A percentile compares a stretch with the other conserved stretches of the same genome.
phyloP scores from a whole-genome alignment of 225 moss, liverwort and hornwort species.

The Marchantia polymorpha region DNA sequence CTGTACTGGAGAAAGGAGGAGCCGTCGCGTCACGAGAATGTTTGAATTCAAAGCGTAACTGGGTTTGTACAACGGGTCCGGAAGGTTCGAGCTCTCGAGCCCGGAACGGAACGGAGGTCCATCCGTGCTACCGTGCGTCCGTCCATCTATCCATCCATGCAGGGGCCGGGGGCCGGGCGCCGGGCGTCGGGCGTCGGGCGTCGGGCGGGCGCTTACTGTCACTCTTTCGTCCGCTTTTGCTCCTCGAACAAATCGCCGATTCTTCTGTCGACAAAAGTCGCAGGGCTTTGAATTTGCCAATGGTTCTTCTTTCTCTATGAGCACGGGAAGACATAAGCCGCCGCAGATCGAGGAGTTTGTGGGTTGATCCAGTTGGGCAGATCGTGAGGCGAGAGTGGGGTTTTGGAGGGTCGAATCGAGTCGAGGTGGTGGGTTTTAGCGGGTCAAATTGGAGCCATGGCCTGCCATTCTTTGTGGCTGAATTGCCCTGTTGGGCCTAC shows the following conservation, averaged over 20 bases:
- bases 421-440: slow-evolving; percentile 1
- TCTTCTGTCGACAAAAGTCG: not conserved
- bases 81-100: not conserved
- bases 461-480: slow-evolving; percentile 3
- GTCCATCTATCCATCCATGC: not conserved
- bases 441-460: slow-evolving; percentile 10
- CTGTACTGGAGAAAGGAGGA: too few relatives aligned
- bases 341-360: not conserved
- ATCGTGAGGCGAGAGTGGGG: not conserved
- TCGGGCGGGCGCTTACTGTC: not conserved
- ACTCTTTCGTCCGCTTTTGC: not conserved
- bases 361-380: not conserved
- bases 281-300: not conserved
- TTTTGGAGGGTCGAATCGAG: not conserved
- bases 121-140: not conserved
- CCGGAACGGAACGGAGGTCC: not conserved
- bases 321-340: not conserved
- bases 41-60: not conserved
- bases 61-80: not conserved
- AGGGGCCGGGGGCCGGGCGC: not conserved
- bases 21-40: too few relatives aligned
- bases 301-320: not conserved
- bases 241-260: not conserved
- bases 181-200: not conserved
- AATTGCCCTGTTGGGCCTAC: not conserved